Percentiles rank a stretch among this genome's conserved stretches.
Evolutionary conservation across 345 rosid species (phyloP).

Genomic region (Syzygium oleosum): DNA sequence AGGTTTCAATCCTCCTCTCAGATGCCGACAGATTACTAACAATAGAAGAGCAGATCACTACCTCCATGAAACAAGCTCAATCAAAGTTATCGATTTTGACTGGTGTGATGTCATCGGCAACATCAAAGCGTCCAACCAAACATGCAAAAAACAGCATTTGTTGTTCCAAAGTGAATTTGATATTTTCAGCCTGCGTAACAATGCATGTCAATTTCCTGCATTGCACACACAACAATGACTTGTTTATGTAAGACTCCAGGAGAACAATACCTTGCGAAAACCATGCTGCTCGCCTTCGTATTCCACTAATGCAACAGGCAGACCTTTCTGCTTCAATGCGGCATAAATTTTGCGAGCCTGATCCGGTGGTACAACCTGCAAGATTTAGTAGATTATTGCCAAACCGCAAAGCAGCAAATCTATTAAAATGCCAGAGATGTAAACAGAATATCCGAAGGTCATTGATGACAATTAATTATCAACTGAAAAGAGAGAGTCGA

Average conservation of each 20-base stretch:
- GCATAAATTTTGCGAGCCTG: no score
- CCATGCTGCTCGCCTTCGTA: conserved; percentile 94
- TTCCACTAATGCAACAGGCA: conserved; percentile 89
- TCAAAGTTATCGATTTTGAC: conserved; percentile 75
- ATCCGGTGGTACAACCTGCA: conserved; percentile 75
- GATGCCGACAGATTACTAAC: neutral
- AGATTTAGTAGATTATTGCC: neutral
- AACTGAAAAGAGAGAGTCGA: neutral
- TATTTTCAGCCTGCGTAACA: conserved; percentile 65
- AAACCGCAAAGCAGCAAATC: neutral
- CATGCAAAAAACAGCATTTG: conserved; percentile 84
- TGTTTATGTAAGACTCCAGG: neutral
- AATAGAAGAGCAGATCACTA: neutral
- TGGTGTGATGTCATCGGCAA: conserved; percentile 66
- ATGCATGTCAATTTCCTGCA: neutral
- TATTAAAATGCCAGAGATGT: neutral
- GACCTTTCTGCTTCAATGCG: conserved; percentile 69
- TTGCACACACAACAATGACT: neutral
- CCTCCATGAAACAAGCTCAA: conserved; percentile 5
- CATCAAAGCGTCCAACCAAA: conserved; percentile 49
- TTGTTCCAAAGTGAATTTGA: conserved; percentile 83
- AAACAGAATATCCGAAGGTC: neutral
- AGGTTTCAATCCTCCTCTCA: neutral
- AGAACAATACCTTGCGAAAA: conserved; percentile 62
- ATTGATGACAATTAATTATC: neutral